Evolutionary conservation across 1,284 basidiomycete species (phyloP).

Genomic region (Ustilago xerochloae): DNA sequence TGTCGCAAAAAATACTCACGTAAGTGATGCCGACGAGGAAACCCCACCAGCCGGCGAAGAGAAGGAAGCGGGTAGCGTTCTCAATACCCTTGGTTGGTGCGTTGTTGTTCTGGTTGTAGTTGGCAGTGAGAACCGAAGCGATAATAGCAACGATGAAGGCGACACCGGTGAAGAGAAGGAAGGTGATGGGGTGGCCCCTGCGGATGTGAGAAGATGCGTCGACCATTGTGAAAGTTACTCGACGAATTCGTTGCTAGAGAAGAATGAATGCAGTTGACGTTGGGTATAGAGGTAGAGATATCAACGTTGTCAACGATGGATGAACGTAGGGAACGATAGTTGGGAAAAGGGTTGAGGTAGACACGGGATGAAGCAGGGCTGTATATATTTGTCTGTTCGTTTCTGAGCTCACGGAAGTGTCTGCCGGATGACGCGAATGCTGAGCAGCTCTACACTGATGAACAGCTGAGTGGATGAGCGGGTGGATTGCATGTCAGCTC

Average conservation of each 20-base stretch:
- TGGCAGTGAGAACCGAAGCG: constrained; percentile 55
- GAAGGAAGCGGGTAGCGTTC: constrained; percentile 57
- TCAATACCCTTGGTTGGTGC: constrained; percentile 36
- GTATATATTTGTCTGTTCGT: constrained; percentile 2
- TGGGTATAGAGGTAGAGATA: neutral
- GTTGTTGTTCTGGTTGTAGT: constrained; percentile 63
- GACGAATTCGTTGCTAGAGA: neutral
- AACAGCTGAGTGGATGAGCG: neutral
- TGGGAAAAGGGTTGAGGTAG: neutral
- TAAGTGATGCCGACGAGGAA: constrained; percentile 61
- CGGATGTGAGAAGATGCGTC: constrained; percentile 54
- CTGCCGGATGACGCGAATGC: constrained; percentile 1
- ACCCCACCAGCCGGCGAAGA: constrained; percentile 66
- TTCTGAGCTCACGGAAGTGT: neutral
- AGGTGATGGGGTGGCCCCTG: constrained; percentile 63
- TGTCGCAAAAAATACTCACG: constrained; percentile 54
- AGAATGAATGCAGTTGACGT: neutral
- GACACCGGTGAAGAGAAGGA: constrained; percentile 55
- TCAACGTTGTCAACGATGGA: neutral
- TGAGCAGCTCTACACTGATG: neutral
- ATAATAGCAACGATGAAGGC: constrained; percentile 65
- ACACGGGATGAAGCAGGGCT: neutral
- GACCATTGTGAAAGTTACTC: constrained; percentile 32
- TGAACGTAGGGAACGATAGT: neutral
- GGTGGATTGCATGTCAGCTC: neutral